Base-by-base conservation (phyloP, 2,329 filamentous ascomycete genomes). In the Xylaria arbuscula region DNA sequence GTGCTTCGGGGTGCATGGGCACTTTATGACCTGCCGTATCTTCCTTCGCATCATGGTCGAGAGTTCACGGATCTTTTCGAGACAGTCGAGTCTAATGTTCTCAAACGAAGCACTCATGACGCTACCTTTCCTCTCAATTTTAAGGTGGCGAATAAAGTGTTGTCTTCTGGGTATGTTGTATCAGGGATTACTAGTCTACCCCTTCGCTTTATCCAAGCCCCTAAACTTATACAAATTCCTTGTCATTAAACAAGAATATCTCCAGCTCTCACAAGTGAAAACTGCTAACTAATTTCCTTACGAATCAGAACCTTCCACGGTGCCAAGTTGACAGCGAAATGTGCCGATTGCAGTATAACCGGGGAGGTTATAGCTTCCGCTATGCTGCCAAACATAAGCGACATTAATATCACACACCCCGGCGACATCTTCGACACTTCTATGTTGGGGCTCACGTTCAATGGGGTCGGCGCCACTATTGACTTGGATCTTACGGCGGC, bases 391-490 rank as follows among this genome's bases (percentile, higher is more conserved):
- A 69, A 75, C 47, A 58, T 77, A 22, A 72, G 62, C 38, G 74
- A 76, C n/a, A 57, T 77, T 19, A 71, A 74, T 45, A 50, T 76
- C n/a, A 63, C 55, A 13, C 68, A 77, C 32, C 59, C 72, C 0
- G 34, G 45, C 3, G 72, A 76, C 51, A 73, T 72, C 15, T 71
- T 77, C 58, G 70, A 75, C 50, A 66, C 73, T 4, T 72, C 74
- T 28, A 70, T 70, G 45, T 28, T 77, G 3, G 71, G 71, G 0
- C 55, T 77, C 17, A 69, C 64, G 13, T 77, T 77, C 68, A 68
- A 74, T 17, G 76, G 76, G 8, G 75, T 76, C 13, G 72, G 73
- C 11, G 75, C 72, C 2, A 68, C 69, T 10, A 60, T 77, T 15
- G 68, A 76, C n/a, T 40, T 77, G 1, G 69, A 68, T 34, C 17